Percentiles rank a stretch among this genome's conserved stretches.
Conservation (phyloP, 495 filamentous ascomycete species). For the Tuber melanosporum region DNA sequence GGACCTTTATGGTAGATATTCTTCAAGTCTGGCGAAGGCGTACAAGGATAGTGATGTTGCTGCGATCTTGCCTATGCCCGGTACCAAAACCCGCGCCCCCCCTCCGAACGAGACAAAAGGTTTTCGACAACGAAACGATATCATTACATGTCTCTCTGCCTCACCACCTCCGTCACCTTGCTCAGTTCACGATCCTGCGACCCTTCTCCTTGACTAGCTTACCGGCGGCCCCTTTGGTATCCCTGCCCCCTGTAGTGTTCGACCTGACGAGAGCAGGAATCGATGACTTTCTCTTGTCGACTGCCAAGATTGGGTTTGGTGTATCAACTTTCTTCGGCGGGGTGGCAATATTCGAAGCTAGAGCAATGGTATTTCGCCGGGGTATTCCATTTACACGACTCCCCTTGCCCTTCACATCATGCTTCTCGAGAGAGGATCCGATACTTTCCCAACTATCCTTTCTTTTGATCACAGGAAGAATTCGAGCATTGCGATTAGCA, state of each 20-base stretch:
- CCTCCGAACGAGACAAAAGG: not conserved
- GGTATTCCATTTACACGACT: not conserved
- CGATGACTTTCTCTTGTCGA: constrained; percentile 10
- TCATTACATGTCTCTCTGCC: not conserved
- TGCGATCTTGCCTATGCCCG: not conserved
- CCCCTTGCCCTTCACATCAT: not conserved
- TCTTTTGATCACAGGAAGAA: not conserved
- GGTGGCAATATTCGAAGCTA: not conserved
- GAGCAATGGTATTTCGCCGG: constrained; percentile 1
- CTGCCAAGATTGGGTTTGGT: not conserved
- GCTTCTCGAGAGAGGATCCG: not conserved
- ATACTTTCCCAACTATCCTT: not conserved
- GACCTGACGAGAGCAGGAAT: constrained; percentile 22
- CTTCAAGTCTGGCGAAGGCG: not conserved
- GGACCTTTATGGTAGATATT: not conserved
- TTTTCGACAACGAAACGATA: not conserved
- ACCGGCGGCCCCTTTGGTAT: constrained; percentile 15
- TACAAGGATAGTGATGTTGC: not conserved
- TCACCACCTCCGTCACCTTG: not conserved
- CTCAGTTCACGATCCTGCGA: not conserved
- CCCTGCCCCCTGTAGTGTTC: constrained; percentile 22
- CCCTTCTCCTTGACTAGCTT: not conserved
- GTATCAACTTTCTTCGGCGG: not conserved
- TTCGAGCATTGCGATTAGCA: not conserved
- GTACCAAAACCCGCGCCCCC: not conserved